Base-by-base conservation (phyloP, 495 filamentous ascomycete species). In the Lentithecium fluviatile region DNA sequence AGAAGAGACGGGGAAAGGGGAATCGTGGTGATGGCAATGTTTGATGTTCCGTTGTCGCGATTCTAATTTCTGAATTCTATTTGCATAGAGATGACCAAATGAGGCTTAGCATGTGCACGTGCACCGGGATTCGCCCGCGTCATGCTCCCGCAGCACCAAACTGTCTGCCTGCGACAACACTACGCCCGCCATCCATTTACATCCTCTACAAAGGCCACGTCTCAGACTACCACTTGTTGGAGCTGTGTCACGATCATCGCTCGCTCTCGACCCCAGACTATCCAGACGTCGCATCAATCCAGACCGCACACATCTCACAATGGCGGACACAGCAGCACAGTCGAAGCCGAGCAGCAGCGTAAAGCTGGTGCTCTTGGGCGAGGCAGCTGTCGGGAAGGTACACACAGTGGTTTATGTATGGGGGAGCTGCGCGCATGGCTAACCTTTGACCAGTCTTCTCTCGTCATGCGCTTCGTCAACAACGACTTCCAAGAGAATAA, bases 401-500 rank as follows among this genome's bases (percentile, higher is more conserved):
- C 60, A 73, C 43, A 12, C 25, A 56, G 32, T 36, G 56, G 23
- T 48, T 15, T 43, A 50, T 49, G 13, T 45, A 19, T 53, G 36
- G 7, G 24, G 17, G 10, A 20, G 29, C 20, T 2, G 37, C 50
- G 15, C 24, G 23, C 12, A 48, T 42, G 10, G 24, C 48, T 56
- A 54, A 62, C 72, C 74, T 58, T 73, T 42, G 63, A 38, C 32
- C 38, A 98, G 94, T 97, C 95, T 38, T 98, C 94, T 40, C 87
- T 98, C 50, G 94, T 98, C 54, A 83, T 98, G 66, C 90, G 94
- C 69, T 98, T 98, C 73, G 94, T 98, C 71, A 98, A 97, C 82
- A 92, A 98, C 78, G 94, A 97, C 77, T 98, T 97, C 70, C 94
- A 98, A 79, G 95, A 97, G 77, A 98, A 98, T 75, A 98, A 98